phyloP scores from a whole-genome alignment of 768 basidiomycete genomes.

The Trametes villosa region DNA sequence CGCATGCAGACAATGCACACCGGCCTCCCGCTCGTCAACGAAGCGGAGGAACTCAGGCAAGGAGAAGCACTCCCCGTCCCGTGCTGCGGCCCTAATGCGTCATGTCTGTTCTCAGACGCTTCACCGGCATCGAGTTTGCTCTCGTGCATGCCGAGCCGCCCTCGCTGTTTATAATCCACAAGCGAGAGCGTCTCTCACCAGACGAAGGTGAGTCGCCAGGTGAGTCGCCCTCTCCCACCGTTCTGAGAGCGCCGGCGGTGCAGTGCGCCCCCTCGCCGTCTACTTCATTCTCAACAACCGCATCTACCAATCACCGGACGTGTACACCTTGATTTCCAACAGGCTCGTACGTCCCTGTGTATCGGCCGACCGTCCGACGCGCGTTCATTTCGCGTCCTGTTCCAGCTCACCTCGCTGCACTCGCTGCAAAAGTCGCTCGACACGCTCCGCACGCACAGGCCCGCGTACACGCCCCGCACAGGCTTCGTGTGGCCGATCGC shows the following conservation, averaged over 20 bases:
- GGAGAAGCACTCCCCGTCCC: constrained; percentile 28
- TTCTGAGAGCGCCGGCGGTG: constrained; percentile 5
- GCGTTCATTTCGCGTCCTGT: constrained; percentile 1
- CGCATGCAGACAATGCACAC: constrained; percentile 94
- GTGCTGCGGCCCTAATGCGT: constrained; percentile 14
- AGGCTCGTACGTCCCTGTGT: constrained; percentile 59
- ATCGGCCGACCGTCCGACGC: background rate
- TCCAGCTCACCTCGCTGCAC: constrained; percentile 68
- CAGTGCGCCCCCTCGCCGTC: constrained; percentile 77
- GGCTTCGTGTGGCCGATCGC: constrained; percentile 87
- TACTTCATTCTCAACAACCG: constrained; percentile 91
- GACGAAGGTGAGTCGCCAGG: constrained; percentile 66
- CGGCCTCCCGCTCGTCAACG: constrained; percentile 74
- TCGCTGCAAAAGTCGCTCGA: constrained; percentile 79
- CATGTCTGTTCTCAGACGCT: constrained; percentile 57
- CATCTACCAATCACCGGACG: constrained; percentile 86
- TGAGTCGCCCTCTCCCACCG: constrained; percentile 11
- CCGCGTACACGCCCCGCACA: constrained; percentile 82
- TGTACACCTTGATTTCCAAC: constrained; percentile 84
- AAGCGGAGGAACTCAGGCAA: constrained; percentile 85
- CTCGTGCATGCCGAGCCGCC: constrained; percentile 82
- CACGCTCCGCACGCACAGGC: constrained; percentile 70
- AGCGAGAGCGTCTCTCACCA: constrained; percentile 81
- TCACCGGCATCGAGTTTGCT: constrained; percentile 87
- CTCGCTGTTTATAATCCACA: constrained; percentile 86